A percentile compares a stretch with the other conserved stretches of the same genome.
These are phyloP conservation scores for Ophiorrhiza pumila DNA, from an alignment of 257 asterid genomes.

Conservation along the genomic window DNA sequence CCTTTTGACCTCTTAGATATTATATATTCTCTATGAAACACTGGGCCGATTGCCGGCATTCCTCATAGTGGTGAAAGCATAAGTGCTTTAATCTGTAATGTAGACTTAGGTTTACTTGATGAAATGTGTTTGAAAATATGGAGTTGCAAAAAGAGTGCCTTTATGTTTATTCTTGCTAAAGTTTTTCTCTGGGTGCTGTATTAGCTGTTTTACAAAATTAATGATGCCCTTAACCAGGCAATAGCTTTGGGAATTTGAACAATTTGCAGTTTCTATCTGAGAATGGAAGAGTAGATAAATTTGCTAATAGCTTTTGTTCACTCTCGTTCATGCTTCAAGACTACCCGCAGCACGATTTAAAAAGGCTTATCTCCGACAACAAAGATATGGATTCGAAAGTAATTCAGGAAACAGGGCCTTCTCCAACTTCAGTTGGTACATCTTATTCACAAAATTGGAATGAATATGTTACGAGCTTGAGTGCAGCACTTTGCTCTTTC, in stretches of 20 bases:
- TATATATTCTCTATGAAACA: background rate
- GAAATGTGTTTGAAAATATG: background rate
- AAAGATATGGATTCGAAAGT: slow-evolving; percentile 36
- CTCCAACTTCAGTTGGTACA: slow-evolving; percentile 32
- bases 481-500: slow-evolving; percentile 68
- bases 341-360: slow-evolving; percentile 31
- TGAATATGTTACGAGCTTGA: slow-evolving; percentile 67
- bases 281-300: slow-evolving; percentile 94
- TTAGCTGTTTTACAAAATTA: slow-evolving; percentile 14
- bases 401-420: slow-evolving; percentile 30
- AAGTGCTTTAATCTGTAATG: background rate
- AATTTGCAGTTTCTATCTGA: slow-evolving; percentile 94
- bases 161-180: background rate
- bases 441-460: slow-evolving; percentile 57
- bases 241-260: slow-evolving; percentile 87
- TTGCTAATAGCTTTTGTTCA: slow-evolving; percentile 98
- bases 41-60: background rate
- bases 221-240: slow-evolving; percentile 55
- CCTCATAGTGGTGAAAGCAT: background rate
- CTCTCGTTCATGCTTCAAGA: slow-evolving; percentile 89
- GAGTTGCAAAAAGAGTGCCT: background rate
- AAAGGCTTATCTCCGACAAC: slow-evolving; percentile 29
- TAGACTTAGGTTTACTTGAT: background rate
- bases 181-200: slow-evolving; percentile 8
- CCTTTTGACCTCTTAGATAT: slow-evolving; percentile 43